Percentiles rank a stretch among this genome's conserved stretches.
Conservation (phyloP, 306 rosid genomes). For the Coriaria nepalensis region DNA sequence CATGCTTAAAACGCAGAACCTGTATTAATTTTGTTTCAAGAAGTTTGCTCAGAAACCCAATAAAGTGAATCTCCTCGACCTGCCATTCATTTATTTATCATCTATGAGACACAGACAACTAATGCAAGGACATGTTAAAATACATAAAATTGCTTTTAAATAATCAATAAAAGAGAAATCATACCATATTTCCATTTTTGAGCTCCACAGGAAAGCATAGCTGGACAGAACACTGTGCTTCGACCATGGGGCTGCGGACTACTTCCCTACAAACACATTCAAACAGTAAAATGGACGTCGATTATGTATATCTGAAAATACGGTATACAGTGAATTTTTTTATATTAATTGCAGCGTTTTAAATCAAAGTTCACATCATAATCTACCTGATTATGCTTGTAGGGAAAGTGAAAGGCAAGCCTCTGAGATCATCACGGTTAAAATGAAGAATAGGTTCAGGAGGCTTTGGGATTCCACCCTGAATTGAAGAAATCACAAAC, state of each 20-base stretch:
- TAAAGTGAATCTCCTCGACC: constrained; percentile 84
- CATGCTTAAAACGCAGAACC: constrained; percentile 91
- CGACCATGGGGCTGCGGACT: constrained; percentile 92
- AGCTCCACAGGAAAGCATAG: constrained; percentile 83
- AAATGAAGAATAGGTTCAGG: constrained; percentile 52
- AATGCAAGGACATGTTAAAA: constrained; percentile 5
- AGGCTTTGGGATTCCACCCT: constrained; percentile 94
- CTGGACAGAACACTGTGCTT: constrained; percentile 91
- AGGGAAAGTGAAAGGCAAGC: constrained; percentile 80
- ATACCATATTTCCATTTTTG: constrained; percentile 74
- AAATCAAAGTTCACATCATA: too few species aligned
- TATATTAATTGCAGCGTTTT: too few species aligned
- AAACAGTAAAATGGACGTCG: constrained; percentile 25
- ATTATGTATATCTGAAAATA: too few species aligned
- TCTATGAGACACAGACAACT: constrained; percentile 10
- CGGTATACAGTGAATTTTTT: too few species aligned
- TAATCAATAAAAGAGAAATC: constrained; percentile 9
- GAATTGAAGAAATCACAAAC: constrained; percentile 25
- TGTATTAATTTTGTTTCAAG: constrained; percentile 87
- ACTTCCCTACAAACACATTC: constrained; percentile 55
- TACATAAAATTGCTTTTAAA: constrained; percentile 13
- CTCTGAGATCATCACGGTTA: constrained; percentile 76
- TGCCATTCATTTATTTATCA: constrained; percentile 23
- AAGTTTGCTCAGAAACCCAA: constrained; percentile 89
- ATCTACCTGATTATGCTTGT: constrained; percentile 53